Conservation (phyloP, 1,284 basidiomycete species). For the Tylopilus orsonianus region DNA sequence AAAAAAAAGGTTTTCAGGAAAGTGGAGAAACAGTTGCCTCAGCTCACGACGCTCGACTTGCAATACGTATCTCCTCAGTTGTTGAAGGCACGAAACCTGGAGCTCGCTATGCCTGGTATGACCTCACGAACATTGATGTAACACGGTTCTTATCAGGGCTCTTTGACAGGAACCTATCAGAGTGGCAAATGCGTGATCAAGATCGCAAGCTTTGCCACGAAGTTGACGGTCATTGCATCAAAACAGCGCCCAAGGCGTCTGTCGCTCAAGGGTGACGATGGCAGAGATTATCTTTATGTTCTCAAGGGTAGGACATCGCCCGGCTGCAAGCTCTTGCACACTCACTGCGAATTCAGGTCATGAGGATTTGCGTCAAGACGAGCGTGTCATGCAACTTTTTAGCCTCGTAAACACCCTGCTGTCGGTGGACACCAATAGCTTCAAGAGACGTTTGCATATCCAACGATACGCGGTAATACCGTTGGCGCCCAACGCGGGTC, state of each 20-base stretch:
- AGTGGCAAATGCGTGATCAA: constrained; percentile 85
- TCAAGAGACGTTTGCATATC: constrained; percentile 95
- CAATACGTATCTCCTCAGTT: constrained; percentile 97
- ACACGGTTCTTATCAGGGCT: not conserved
- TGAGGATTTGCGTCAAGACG: constrained; percentile 98
- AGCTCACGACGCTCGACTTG: constrained; percentile 89
- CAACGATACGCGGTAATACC: constrained; percentile 95
- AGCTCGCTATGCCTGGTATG: constrained; percentile 91
- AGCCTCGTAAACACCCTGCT: constrained; percentile 96
- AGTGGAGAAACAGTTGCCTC: constrained; percentile 91
- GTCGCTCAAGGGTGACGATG: constrained; percentile 89
- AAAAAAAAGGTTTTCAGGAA: constrained; percentile 87
- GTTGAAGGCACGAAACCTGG: constrained; percentile 85
- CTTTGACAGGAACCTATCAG: constrained; percentile 81
- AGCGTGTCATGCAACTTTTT: constrained; percentile 99
- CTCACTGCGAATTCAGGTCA: constrained; percentile 59
- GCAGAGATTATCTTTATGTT: constrained; percentile 89
- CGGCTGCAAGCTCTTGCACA: not conserved
- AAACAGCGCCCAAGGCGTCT: constrained; percentile 96
- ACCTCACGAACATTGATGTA: not conserved
- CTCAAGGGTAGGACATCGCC: constrained; percentile 70
- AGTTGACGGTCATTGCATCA: constrained; percentile 92
- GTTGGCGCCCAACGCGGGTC: constrained; percentile 93
- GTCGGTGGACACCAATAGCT: constrained; percentile 90
- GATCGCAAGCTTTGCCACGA: constrained; percentile 84